These are phyloP conservation scores for Alloascoidea hylecoeti DNA, from an alignment of 805 yeast genomes.

Conservation along the genomic window DNA sequence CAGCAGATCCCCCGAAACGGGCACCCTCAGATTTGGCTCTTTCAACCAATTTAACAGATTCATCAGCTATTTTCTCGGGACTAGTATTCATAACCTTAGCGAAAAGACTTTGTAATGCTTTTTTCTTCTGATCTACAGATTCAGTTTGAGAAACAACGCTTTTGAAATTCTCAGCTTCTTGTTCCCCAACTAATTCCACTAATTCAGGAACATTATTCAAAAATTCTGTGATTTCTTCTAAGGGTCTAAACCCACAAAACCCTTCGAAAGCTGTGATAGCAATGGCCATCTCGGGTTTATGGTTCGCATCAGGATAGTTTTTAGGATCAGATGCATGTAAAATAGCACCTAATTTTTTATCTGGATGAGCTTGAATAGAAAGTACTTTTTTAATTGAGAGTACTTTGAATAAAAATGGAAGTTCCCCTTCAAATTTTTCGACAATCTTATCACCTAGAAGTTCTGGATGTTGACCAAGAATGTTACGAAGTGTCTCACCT, in stretches of 20 bases:
- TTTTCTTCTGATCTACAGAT: constrained; percentile 45
- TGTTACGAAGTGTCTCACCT: constrained; percentile 50
- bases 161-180: constrained; percentile 38
- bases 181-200: constrained; percentile 50
- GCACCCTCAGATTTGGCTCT: constrained; percentile 35
- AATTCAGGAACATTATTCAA: constrained; percentile 70
- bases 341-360: constrained; percentile 65
- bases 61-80: constrained; percentile 37
- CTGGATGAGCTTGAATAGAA: constrained; percentile 97
- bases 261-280: constrained; percentile 96
- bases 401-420: constrained; percentile 91
- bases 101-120: constrained; percentile 61
- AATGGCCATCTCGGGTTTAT: constrained; percentile 99
- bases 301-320: constrained; percentile 95
- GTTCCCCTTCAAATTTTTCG: constrained; percentile 47
- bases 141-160: constrained; percentile 27
- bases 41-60: constrained; percentile 51
- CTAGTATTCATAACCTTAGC: constrained; percentile 72
- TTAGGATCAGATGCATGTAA: constrained; percentile 76
- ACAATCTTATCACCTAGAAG: constrained; percentile 38
- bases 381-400: constrained; percentile 86
- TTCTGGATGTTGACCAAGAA: constrained; percentile 46
- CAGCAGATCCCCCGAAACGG: constrained; percentile 17
- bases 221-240: constrained; percentile 57
- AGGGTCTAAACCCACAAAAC: constrained; percentile 94